These are phyloP conservation scores for Erythrophleum ivorense DNA, from an alignment of 331 rosid species.

Conservation along the genomic window DNA sequence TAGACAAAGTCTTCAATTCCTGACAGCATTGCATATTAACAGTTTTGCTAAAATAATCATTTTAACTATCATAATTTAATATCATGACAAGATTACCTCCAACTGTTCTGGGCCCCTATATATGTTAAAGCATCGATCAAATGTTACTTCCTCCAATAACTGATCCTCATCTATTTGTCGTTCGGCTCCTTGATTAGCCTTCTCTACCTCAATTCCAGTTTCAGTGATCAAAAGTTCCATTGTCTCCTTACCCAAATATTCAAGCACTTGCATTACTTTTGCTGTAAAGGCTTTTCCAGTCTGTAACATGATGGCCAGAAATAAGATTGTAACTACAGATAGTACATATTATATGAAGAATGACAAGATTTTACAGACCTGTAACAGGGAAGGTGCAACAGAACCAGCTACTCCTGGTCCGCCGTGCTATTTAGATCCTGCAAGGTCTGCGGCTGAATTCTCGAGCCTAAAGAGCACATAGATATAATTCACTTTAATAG, in stretches of 20 bases:
- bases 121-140: conserved; percentile 76
- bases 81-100: conserved; percentile 55
- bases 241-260: conserved; percentile 71
- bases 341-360: neutral
- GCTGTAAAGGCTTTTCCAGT: conserved; percentile 70
- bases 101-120: conserved; percentile 77
- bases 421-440: conserved; percentile 62
- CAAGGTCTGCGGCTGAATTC: conserved; percentile 79
- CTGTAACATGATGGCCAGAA: conserved; percentile 41
- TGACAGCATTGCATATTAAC: conserved; percentile 45
- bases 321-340: conserved; percentile 32
- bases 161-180: conserved; percentile 52
- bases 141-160: conserved; percentile 67
- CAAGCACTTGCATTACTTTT: conserved; percentile 75
- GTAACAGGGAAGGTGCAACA: conserved; percentile 77
- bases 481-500: conserved; percentile 15
- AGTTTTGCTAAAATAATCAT: conserved; percentile 34
- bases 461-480: conserved; percentile 74
- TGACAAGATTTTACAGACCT: conserved; percentile 50
- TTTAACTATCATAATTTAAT: conserved; percentile 24
- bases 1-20: conserved; percentile 91
- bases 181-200: conserved; percentile 40
- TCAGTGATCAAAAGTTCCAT: conserved; percentile 69
- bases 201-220: conserved; percentile 68
- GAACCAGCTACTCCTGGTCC: conserved; percentile 60